Evolutionary conservation across 495 filamentous ascomycete genomes (phyloP).

Genomic region (Lasiosphaeria hispida): DNA sequence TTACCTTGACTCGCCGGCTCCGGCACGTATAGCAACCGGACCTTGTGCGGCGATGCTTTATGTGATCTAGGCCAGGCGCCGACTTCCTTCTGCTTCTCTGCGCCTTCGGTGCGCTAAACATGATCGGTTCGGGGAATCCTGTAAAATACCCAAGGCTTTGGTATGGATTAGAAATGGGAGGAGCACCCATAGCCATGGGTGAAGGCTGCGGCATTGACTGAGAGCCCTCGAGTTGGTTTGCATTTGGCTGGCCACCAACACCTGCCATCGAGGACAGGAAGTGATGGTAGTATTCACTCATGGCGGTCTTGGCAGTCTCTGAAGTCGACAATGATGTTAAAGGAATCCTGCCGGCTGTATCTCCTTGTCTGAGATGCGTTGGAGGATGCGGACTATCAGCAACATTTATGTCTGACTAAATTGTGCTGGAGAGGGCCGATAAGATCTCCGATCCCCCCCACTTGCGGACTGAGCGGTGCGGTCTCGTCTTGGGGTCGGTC

Average conservation of each 20-base stretch:
- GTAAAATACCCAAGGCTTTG: constrained; percentile 46
- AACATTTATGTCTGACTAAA: not conserved
- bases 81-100: constrained; percentile 57
- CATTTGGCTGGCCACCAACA: constrained; percentile 35
- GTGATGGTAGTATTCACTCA: constrained; percentile 52
- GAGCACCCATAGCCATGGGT: constrained; percentile 26
- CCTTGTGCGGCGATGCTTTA: constrained; percentile 90
- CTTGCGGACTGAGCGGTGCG: too few species aligned
- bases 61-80: constrained; percentile 64
- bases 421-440: too few species aligned
- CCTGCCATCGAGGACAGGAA: constrained; percentile 47
- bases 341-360: too few species aligned
- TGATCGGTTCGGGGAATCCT: constrained; percentile 45
- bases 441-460: too few species aligned
- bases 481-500: not conserved
- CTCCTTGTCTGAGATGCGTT: not conserved
- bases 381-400: not conserved
- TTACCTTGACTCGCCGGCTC: constrained; percentile 83
- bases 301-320: constrained; percentile 15
- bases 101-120: constrained; percentile 51
- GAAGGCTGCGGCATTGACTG: constrained; percentile 35
- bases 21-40: constrained; percentile 96
- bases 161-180: constrained; percentile 40
- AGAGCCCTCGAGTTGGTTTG: constrained; percentile 34
- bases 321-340: too few species aligned